Base-by-base conservation (phyloP, 1,284 basidiomycete species). In the Trametes versicolor region DNA sequence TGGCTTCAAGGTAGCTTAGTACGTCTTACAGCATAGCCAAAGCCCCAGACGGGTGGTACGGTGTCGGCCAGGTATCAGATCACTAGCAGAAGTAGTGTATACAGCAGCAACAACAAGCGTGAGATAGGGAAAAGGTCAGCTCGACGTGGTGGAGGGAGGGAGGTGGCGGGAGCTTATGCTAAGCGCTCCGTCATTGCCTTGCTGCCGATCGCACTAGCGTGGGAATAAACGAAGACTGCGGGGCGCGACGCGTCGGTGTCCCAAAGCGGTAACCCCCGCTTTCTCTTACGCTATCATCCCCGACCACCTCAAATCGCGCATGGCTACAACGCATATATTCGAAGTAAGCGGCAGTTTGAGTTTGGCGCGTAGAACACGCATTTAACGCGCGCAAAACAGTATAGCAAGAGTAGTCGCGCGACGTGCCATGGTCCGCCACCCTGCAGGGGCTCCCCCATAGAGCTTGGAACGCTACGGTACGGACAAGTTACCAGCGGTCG, bases 361-460 rank as follows among this genome's bases (percentile, higher is more conserved):
- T 57, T 25, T 34, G n/a, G 41, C 57, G 39, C 62, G 60, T 62
- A 4, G 4, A 25, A 5, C 36, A 7, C 12, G 3, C 5, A 9
- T 7, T 58, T 3, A 27, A 60, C 49, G 47, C 41, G 41, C 45
- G 2, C 29, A 32, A 32, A 15, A 15, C 70, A 93, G 91, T 93
- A 93, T 69, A 89, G 87, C 77, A 90, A 85, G 77, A 90, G 86
- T 64, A 80, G 83, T 10, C 82, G 86, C 58, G 89, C 89, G 1
- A 87, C 86, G 69, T 93, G 91, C 74, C 85, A 89, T 75, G 89
- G 87, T 0, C 82, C 83, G 13, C 68, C 81, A 2, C 85, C 87
- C 8, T 92, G 91, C 76, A 83, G 83, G 39, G 87, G 85, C 25
- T 78, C 84, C 0, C 59, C 72, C 1, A 85, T 93, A 47, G 78